Evolutionary conservation across 2,329 filamentous ascomycete species (phyloP).

Genomic region (Arthrobotrys sphaeroides): DNA sequence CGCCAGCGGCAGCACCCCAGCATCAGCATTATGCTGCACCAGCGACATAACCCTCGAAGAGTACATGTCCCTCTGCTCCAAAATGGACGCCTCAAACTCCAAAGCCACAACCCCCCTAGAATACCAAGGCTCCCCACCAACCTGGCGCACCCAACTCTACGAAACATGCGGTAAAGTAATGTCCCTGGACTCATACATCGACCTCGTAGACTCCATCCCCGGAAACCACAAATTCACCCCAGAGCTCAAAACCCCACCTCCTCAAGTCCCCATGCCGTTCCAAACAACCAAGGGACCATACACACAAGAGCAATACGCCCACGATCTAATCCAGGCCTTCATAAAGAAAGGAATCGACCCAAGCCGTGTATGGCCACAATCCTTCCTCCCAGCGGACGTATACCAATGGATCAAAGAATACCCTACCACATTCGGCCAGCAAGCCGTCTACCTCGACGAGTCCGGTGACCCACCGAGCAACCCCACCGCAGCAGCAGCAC

Average conservation of each 20-base stretch:
- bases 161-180: constrained; percentile 71
- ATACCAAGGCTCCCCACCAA: constrained; percentile 69
- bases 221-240: constrained; percentile 71
- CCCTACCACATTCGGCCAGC: constrained; percentile 68
- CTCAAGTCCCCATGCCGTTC: constrained; percentile 75
- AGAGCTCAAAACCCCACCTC: constrained; percentile 71
- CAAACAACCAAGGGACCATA: constrained; percentile 64
- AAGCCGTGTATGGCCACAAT: constrained; percentile 70
- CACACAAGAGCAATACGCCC: constrained; percentile 72
- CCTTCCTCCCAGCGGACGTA: constrained; percentile 72
- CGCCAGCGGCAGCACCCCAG: constrained; percentile 64
- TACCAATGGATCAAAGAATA: constrained; percentile 73
- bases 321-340: constrained; percentile 73
- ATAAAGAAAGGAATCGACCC: constrained; percentile 66
- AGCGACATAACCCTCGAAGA: constrained; percentile 75
- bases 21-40: constrained; percentile 75
- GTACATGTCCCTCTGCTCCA: constrained; percentile 74
- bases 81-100: constrained; percentile 73
- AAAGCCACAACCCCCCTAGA: constrained; percentile 69
- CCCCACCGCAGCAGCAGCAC: constrained; percentile 67
- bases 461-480: constrained; percentile 67
- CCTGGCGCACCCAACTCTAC: constrained; percentile 74
- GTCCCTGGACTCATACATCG: constrained; percentile 71
- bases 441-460: constrained; percentile 74
- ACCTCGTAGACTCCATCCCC: constrained; percentile 66